These are phyloP conservation scores for Rubroshorea leprosula DNA, from an alignment of 345 rosid genomes.

Conservation along the genomic window DNA sequence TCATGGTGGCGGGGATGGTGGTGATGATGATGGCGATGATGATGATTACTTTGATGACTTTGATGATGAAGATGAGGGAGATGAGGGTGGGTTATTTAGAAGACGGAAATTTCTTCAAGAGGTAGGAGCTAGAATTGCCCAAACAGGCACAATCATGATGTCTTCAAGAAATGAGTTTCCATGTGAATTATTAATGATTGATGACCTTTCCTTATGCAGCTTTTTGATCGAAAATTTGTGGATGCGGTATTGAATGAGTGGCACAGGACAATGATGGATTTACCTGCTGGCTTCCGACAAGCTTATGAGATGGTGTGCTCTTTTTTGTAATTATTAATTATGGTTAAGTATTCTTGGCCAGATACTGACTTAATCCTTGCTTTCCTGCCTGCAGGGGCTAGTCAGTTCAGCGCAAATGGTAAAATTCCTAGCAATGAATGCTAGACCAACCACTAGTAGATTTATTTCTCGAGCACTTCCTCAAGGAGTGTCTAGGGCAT, in stretches of 20 bases:
- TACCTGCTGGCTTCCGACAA: constrained; percentile 97
- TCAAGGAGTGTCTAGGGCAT: constrained; percentile 77
- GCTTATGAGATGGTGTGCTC: constrained; percentile 84
- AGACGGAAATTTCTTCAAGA: constrained; percentile 75
- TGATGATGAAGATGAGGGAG: constrained; percentile 88
- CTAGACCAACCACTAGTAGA: constrained; percentile 87
- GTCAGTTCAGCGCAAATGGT: constrained; percentile 98
- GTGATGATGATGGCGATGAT: constrained; percentile 91
- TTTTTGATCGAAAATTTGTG: constrained; percentile 84
- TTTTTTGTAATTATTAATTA: constrained; percentile 9
- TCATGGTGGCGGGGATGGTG: constrained; percentile 95
- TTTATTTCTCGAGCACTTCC: constrained; percentile 83
- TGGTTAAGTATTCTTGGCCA: constrained; percentile 12
- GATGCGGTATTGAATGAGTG: constrained; percentile 94
- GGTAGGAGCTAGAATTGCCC: constrained; percentile 37
- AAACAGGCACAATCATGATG: background rate
- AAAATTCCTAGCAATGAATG: constrained; percentile 79
- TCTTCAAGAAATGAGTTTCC: background rate
- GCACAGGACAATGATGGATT: constrained; percentile 91
- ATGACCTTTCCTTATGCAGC: constrained; percentile 39
- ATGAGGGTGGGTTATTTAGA: constrained; percentile 85
- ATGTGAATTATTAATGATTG: background rate
- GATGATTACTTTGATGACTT: constrained; percentile 91
- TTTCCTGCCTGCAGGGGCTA: constrained; percentile 56
- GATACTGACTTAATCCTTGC: constrained; percentile 24